phyloP scores from a whole-genome alignment of 202 grass and related monocot genomes.

The Saccharum hybrid region DNA sequence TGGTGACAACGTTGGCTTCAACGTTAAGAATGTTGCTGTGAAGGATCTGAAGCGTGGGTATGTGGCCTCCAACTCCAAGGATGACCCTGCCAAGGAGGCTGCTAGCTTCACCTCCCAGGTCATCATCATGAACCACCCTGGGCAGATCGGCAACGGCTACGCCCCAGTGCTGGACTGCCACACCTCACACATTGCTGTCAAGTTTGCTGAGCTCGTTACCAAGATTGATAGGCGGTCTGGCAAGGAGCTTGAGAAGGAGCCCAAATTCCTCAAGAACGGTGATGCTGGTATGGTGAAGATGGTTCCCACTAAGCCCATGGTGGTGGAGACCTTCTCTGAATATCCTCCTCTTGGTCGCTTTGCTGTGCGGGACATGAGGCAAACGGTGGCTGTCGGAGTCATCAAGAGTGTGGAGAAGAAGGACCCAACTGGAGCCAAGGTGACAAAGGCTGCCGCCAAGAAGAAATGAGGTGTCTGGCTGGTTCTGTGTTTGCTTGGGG shows the following conservation, averaged over 20 bases:
- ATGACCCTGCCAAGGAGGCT: constrained; percentile 44
- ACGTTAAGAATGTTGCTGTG: neutral
- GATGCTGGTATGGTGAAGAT: constrained; percentile 63
- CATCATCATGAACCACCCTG: constrained; percentile 85
- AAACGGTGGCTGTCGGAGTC: constrained; percentile 57
- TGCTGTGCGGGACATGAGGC: constrained; percentile 68
- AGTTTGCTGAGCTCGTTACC: too few species aligned
- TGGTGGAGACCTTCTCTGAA: constrained; percentile 59
- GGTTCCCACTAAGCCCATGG: constrained; percentile 56
- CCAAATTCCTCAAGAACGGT: too few species aligned
- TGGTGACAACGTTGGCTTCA: neutral
- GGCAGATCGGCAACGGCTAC: constrained; percentile 66
- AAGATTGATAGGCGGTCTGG: too few species aligned
- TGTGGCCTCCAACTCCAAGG: neutral
- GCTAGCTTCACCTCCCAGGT: constrained; percentile 76
- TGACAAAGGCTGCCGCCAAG: neutral
- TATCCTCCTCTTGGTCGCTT: constrained; percentile 67
- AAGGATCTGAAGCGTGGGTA: neutral
- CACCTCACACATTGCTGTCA: constrained; percentile 64
- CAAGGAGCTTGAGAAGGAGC: too few species aligned
- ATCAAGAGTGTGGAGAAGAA: constrained; percentile 51
- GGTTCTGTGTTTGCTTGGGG: neutral
- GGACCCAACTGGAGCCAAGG: neutral
- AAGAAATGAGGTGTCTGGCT: neutral
- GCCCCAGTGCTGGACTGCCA: constrained; percentile 70